Evolutionary conservation across 352 stramenopile genomes (phyloP).

Genomic region (Globisporangium middletonii): DNA sequence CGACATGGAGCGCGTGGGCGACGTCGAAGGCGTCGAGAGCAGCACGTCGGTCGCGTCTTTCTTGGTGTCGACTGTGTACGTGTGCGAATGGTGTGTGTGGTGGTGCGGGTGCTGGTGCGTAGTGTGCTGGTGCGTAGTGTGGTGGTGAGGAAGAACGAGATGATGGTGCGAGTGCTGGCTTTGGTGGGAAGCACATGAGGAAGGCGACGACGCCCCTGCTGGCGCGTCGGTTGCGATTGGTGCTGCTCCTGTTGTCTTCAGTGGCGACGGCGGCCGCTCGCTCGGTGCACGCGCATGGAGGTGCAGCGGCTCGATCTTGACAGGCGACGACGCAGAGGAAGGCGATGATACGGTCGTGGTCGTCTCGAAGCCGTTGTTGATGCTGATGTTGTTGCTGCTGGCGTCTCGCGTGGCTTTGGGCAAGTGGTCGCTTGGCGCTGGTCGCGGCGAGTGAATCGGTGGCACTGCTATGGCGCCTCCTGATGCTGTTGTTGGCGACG

Average conservation of each 20-base stretch:
- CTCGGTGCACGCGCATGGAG: conserved; percentile 7
- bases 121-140: not conserved
- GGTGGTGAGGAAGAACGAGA: not conserved
- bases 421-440: not conserved
- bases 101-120: not conserved
- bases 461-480: no score
- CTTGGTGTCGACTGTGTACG: not conserved
- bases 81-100: not conserved
- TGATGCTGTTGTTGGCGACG: no score
- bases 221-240: no score
- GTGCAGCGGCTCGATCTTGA: conserved; percentile 31
- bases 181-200: no score
- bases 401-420: not conserved
- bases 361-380: not conserved
- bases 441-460: not conserved
- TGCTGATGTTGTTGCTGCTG: not conserved
- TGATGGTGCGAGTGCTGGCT: no score
- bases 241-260: conserved; percentile 3
- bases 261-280: conserved; percentile 6
- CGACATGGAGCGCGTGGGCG: conserved; percentile 6
- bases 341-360: no score
- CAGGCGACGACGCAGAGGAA: conserved; percentile 11
- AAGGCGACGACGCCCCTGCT: no score
- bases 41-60: not conserved
- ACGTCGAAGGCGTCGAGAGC: not conserved